These are phyloP conservation scores for Nemania diffusa DNA, from an alignment of 2,329 filamentous ascomycete genomes.

Conservation along the genomic window DNA sequence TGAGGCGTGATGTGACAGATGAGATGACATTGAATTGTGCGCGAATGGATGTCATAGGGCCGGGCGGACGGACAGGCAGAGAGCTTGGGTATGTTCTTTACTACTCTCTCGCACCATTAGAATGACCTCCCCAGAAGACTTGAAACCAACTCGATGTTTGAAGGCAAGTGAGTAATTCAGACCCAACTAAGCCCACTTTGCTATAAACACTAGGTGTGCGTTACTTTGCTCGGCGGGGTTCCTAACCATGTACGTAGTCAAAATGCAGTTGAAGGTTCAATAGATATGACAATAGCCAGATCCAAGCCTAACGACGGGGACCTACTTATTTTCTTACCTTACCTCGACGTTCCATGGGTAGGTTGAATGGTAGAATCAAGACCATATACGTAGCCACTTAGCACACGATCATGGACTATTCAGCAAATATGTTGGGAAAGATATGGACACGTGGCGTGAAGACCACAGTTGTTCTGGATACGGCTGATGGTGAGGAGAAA, in stretches of 20 bases:
- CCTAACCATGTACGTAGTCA: too few species aligned
- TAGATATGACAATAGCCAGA: too few species aligned
- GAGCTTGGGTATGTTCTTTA: conserved; percentile 8
- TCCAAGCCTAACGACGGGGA: neutral
- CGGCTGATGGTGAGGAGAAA: neutral
- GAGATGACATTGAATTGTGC: neutral
- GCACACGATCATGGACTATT: neutral
- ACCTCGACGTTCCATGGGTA: neutral
- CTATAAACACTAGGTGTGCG: too few species aligned
- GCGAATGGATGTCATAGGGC: neutral
- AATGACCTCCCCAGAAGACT: too few species aligned
- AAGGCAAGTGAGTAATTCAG: too few species aligned
- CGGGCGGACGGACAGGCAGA: neutral
- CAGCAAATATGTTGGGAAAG: neutral
- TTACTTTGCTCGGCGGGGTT: too few species aligned
- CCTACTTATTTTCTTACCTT: neutral
- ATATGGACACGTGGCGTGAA: neutral
- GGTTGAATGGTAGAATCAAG: neutral
- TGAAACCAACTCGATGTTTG: too few species aligned
- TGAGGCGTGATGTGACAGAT: conserved; percentile 9
- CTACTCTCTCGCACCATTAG: neutral
- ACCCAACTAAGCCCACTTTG: too few species aligned
- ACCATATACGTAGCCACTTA: neutral
- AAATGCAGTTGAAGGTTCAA: neutral
- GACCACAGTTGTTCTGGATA: neutral